A percentile compares a stretch with the other conserved stretches of the same genome.
Evolutionary conservation across 106 monocot species (phyloP).

Genomic region (Iris macrosiphon): DNA sequence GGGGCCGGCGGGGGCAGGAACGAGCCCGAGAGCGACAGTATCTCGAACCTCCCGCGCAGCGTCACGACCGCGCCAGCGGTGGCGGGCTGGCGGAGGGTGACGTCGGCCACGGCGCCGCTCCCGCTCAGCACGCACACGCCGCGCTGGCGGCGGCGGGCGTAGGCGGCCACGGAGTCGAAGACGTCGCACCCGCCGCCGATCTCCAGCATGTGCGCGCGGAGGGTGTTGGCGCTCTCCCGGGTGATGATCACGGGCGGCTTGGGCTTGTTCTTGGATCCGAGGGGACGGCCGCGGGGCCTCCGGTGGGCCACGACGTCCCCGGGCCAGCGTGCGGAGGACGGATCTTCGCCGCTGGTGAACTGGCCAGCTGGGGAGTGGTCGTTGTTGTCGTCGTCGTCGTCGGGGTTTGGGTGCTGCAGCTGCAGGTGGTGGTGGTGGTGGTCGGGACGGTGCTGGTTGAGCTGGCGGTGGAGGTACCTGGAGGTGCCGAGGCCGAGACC

Average conservation of each 20-base stretch:
- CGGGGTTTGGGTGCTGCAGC: neutral
- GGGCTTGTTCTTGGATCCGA: conserved; percentile 35
- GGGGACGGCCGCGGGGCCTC: conserved; percentile 24
- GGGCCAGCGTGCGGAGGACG: neutral
- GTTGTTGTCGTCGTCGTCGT: conserved; percentile 13
- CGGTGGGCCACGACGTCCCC: conserved; percentile 21
- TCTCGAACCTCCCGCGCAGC: conserved; percentile 32
- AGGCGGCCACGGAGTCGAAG: conserved; percentile 25
- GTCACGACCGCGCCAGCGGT: conserved; percentile 18
- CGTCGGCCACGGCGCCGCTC: conserved; percentile 33
- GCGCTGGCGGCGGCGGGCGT: conserved; percentile 37
- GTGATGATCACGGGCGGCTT: conserved; percentile 41
- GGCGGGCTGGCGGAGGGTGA: conserved; percentile 33
- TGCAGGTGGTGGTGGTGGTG: conserved; percentile 9
- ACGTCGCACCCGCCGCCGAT: conserved; percentile 33
- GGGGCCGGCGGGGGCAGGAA: conserved; percentile 39
- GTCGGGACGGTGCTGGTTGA: conserved; percentile 13
- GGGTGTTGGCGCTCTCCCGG: conserved; percentile 30
- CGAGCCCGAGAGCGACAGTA: conserved; percentile 37
- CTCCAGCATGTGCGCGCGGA: conserved; percentile 32
- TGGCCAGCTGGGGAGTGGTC: neutral
- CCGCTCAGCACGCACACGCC: conserved; percentile 37
- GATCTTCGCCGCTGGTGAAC: neutral
- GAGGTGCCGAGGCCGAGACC: conserved; percentile 24
- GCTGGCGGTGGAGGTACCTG: conserved; percentile 18